Conservation (phyloP, 345 rosid species). For the Dimocarpus longan region DNA sequence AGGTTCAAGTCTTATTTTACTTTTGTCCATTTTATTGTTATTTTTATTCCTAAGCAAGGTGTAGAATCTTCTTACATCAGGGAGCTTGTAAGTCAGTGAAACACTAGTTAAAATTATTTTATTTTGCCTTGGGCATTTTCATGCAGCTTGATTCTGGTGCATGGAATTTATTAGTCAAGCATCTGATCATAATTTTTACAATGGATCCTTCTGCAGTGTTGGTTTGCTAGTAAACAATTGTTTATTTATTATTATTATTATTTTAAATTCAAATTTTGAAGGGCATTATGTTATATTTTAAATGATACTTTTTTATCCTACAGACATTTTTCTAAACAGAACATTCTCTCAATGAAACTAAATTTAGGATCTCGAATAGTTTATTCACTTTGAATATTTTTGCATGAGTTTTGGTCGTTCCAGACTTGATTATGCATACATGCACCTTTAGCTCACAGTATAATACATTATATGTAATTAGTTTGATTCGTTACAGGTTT, state of each 20-base stretch:
- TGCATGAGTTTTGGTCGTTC: background rate
- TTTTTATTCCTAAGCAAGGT: background rate
- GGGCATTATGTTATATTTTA: background rate
- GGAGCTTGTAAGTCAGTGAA: background rate
- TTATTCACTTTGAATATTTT: background rate
- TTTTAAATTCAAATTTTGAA: background rate
- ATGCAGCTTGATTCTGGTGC: conserved; percentile 6
- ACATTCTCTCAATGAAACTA: background rate
- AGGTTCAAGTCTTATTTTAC: conserved; percentile 43
- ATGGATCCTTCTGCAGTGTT: background rate
- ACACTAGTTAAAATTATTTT: background rate
- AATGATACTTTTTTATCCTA: background rate
- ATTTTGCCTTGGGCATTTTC: background rate
- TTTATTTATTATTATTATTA: background rate
- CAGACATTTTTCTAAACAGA: background rate
- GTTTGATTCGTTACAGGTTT: background rate
- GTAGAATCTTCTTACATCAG: background rate
- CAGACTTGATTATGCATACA: background rate
- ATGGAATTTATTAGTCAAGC: background rate
- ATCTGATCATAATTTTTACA: background rate
- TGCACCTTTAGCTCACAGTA: background rate
- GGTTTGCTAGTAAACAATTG: background rate
- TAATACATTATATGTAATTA: background rate
- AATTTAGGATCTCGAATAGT: background rate
- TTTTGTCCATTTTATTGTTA: conserved; percentile 16